Evolutionary conservation across 31 red algal genomes (phyloP), one percentile per base, ranked within the genome.

Genomic region (Pterothamnion heteromorphum): DNA sequence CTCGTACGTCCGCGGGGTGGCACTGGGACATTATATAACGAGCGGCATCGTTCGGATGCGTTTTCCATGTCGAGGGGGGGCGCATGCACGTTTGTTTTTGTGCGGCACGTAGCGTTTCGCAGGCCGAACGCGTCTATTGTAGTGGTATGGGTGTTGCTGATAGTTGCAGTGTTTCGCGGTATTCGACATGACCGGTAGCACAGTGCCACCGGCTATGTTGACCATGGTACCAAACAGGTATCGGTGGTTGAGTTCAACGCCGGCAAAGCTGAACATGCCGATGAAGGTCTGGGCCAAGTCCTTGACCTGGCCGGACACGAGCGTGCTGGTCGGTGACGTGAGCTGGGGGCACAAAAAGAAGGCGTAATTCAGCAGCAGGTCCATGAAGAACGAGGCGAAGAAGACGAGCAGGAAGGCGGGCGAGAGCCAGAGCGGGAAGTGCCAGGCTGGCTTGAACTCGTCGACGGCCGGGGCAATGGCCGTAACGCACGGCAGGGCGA

Each of bases 201-300:
- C 84, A 81, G 93, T 31, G n/a, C 95, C 95, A 58, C 97, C 97
- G 5, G 39, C 23, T 74, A 96, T 95, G 74, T 96, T 98, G 76
- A 98, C 57, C 0, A 94, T 30, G 4, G 94, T 93, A 23, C 97
- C 97, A 22, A 26, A 18, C 71, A 92, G 24, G 89, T 96, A 98
- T 14, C 92, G 74, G 27, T 3, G n/a, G 30, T 94, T 95, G 78
- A 92, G 80, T 0, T 94, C 93, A 21, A 94, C 97, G 30, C 97
- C 97, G 31, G 93, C 97, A 93, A 98, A 98, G 0, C 92, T 96
- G 74, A 98, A 98, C 26, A 97, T 84, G 27, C 97, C 97, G 43
- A 95, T 86, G 2, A 91, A 74, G 0, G 95, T 98, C 57, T 96
- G 97, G 26, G 82, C 91, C 89, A 96, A 93, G 9, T 93, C 95